phyloP scores from a whole-genome alignment of 2,329 filamentous ascomycete genomes.

The Colletotrichum graminicola region DNA sequence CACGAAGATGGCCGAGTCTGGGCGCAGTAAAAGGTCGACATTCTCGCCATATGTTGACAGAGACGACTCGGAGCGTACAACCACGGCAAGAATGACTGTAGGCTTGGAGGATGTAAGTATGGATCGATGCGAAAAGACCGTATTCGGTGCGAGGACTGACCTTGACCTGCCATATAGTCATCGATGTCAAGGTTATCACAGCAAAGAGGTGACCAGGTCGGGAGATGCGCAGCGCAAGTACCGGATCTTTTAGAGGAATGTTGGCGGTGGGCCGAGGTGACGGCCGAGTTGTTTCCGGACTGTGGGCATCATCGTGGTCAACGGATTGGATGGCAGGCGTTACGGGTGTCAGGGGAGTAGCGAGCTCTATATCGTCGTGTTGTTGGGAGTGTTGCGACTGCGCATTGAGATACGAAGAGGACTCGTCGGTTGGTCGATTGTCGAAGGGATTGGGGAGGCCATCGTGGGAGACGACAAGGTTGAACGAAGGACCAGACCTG shows the following conservation, averaged over 20 bases:
- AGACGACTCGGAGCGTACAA: conserved; percentile 85
- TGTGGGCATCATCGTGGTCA: conserved; percentile 63
- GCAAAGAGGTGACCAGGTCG: conserved; percentile 86
- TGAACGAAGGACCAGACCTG: conserved; percentile 65
- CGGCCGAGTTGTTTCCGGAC: conserved; percentile 47
- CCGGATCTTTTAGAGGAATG: conserved; percentile 69
- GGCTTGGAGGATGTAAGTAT: conserved; percentile 66
- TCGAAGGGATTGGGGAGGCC: conserved; percentile 60
- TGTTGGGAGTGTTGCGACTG: conserved; percentile 47
- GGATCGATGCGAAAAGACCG: conserved; percentile 21
- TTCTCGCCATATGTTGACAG: conserved; percentile 88
- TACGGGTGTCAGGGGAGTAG: conserved; percentile 60
- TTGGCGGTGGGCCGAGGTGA: conserved; percentile 47
- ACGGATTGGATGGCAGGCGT: conserved; percentile 71
- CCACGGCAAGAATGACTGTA: conserved; percentile 86
- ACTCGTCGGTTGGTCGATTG: conserved; percentile 48
- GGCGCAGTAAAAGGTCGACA: conserved; percentile 84
- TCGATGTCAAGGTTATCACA: conserved; percentile 84
- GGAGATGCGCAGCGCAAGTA: conserved; percentile 82
- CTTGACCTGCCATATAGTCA: conserved; percentile 98
- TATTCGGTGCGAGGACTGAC: conserved; percentile 59
- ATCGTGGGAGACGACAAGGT: conserved; percentile 69
- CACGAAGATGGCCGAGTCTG: conserved; percentile 92
- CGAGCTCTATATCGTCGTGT: conserved; percentile 53
- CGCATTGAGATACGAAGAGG: conserved; percentile 39